phyloP scores from a whole-genome alignment of 2,329 filamentous ascomycete genomes.

The Scedosporium apiospermum region DNA sequence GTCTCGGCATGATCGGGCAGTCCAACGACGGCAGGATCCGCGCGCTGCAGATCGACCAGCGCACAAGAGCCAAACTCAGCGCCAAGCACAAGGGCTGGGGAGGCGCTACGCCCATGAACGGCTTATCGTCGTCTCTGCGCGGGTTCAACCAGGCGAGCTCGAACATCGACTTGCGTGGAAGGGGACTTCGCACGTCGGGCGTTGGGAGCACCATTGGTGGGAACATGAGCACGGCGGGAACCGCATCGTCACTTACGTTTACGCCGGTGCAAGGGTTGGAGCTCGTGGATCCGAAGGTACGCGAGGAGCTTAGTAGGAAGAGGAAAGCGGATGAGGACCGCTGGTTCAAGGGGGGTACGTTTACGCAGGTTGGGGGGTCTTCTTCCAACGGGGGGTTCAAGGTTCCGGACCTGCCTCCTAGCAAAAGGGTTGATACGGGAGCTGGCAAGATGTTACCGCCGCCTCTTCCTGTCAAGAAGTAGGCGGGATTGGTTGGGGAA shows the following conservation, averaged over 20 bases:
- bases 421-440: conserved; percentile 64
- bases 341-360: conserved; percentile 96
- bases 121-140: conserved; percentile 71
- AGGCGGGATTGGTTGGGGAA: not conserved
- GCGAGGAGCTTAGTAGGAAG: conserved; percentile 81
- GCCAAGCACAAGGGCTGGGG: conserved; percentile 98
- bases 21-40: conserved; percentile 83
- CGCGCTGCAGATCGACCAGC: conserved; percentile 79
- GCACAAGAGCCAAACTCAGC: conserved; percentile 84
- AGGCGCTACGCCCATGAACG: conserved; percentile 52
- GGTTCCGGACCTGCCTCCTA: conserved; percentile 59
- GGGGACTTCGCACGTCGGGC: conserved; percentile 71
- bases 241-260: conserved; percentile 80
- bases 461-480: conserved; percentile 14
- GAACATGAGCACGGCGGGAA: conserved; percentile 44
- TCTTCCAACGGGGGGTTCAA: conserved; percentile 62
- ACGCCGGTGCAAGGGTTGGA: conserved; percentile 92
- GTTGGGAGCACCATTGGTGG: conserved; percentile 63
- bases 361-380: conserved; percentile 67
- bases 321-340: conserved; percentile 88
- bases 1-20: conserved; percentile 91
- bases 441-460: conserved; percentile 40
- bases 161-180: conserved; percentile 62
- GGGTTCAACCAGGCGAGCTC: conserved; percentile 60
- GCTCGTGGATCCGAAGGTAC: conserved; percentile 85